phyloP scores from a whole-genome alignment of 2,329 filamentous ascomycete genomes.

The Dactylellina drechsleri region DNA sequence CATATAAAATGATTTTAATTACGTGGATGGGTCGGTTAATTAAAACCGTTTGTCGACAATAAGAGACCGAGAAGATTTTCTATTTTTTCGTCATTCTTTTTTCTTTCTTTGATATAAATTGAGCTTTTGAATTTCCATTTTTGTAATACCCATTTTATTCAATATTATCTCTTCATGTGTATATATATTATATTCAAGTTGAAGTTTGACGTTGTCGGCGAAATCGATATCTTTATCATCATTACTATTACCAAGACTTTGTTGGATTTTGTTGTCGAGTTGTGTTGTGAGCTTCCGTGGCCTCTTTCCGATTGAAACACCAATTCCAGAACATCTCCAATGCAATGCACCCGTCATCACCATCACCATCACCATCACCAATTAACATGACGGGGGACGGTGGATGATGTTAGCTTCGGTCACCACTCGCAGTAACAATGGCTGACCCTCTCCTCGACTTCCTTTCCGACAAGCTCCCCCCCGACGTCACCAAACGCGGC shows the following conservation, averaged over 20 bases:
- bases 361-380: not conserved
- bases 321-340: not conserved
- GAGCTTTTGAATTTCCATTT: too few species aligned
- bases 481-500: conserved; percentile 39
- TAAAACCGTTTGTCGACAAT: too few species aligned
- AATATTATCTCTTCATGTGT: not conserved
- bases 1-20: not conserved
- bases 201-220: not conserved
- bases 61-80: too few species aligned
- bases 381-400: too few species aligned
- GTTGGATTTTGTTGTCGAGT: not conserved
- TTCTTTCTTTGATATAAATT: too few species aligned
- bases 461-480: conserved; percentile 44
- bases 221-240: too few species aligned
- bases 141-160: too few species aligned
- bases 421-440: conserved; percentile 21
- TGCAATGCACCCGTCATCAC: not conserved
- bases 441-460: conserved; percentile 53
- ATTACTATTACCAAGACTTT: not conserved
- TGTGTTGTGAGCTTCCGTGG: not conserved
- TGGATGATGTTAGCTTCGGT: too few species aligned
- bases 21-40: too few species aligned
- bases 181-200: not conserved
- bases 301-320: not conserved
- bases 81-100: too few species aligned